Conservation (phyloP, 108 stramenopile genomes). For the Nannochloropsis salina region DNA sequence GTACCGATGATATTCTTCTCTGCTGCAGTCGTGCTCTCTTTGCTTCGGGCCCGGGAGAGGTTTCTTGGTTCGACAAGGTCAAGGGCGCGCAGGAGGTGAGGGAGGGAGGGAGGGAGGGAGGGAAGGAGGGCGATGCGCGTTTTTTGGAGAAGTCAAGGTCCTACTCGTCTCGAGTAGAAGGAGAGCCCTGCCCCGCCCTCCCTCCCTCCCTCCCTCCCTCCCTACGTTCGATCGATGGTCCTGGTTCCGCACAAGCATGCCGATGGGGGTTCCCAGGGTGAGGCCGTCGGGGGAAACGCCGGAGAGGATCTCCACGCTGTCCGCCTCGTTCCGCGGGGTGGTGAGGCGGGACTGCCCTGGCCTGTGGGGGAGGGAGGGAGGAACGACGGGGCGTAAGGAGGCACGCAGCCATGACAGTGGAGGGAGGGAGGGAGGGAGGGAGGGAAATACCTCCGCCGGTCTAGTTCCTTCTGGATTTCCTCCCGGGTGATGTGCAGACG, state of each 20-base stretch:
- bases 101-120: neutral
- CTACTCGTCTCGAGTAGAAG: too few species aligned
- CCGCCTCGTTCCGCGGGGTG: slow-evolving; percentile 91
- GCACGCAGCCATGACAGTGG: too few species aligned
- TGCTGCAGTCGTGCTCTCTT: too few species aligned
- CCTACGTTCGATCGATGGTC: slow-evolving; percentile 1
- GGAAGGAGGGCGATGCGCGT: too few species aligned
- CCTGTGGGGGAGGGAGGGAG: slow-evolving; percentile 66
- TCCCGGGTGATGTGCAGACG: slow-evolving; percentile 74
- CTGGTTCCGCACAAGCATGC: slow-evolving; percentile 87
- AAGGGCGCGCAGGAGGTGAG: neutral
- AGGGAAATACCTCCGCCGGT: slow-evolving; percentile 62
- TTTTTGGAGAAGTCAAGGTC: too few species aligned
- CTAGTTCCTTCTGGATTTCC: slow-evolving; percentile 80
- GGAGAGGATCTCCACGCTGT: slow-evolving; percentile 84
- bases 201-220: slow-evolving; percentile 13
- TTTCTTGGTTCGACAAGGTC: neutral
- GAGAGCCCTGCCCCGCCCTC: neutral
- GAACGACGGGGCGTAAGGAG: too few species aligned
- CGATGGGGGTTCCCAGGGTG: slow-evolving; percentile 95
- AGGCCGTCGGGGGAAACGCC: slow-evolving; percentile 71
- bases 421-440: slow-evolving; percentile 8
- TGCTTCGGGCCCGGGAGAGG: too few species aligned
- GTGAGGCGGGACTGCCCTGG: slow-evolving; percentile 91
- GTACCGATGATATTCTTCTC: neutral